Base-by-base conservation (phyloP, 805 yeast genomes). In the Saturnispora sanitii region DNA sequence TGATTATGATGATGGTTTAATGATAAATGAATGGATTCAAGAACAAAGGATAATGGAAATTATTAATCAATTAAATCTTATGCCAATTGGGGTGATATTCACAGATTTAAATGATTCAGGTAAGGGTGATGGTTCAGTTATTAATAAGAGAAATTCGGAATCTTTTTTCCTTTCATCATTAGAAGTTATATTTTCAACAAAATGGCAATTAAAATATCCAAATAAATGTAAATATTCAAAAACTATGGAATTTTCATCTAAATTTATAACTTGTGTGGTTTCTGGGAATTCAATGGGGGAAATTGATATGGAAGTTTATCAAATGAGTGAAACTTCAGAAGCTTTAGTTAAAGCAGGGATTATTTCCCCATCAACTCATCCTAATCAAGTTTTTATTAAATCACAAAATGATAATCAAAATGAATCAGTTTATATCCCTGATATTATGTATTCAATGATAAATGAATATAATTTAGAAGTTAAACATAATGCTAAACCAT, bases 341-440 rank as follows among this genome's bases (percentile, higher is more conserved):
- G 94, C 86, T 0, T 67, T 92, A 54, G 86, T 85, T 0, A 71
- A 73, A 37, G 95, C 97, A 0, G 95, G 83, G 53, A 73, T 90
- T 48, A 77, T 92, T 23, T 70, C 79, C 25, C 90, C 95, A 0
- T 82, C 94, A 1, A 84, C 96, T 0, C 90, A 87, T 55, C 96
- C 99, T 0, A 77, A 87, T 17, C 77, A 81, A 67, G 79, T 90
- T 56, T 81, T 77, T 50, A 78, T 92, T 48, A 82, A 84, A 54
- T 80, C 76, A 22, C 78, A 85, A n/a, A 73, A 75, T 31, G 68
- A 71, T 16, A 71, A 68, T 8, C 71, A 96, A 42, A n/a, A n/a
- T n/a, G n/a, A n/a, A n/a, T n/a, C n/a, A n/a, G n/a, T n/a, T n/a
- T 92, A 90, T 51, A 97, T 92, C 13, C 99, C 99, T 0, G 99